Evolutionary conservation across 805 yeast genomes (phyloP).

Genomic region (Candida tibetensis): DNA sequence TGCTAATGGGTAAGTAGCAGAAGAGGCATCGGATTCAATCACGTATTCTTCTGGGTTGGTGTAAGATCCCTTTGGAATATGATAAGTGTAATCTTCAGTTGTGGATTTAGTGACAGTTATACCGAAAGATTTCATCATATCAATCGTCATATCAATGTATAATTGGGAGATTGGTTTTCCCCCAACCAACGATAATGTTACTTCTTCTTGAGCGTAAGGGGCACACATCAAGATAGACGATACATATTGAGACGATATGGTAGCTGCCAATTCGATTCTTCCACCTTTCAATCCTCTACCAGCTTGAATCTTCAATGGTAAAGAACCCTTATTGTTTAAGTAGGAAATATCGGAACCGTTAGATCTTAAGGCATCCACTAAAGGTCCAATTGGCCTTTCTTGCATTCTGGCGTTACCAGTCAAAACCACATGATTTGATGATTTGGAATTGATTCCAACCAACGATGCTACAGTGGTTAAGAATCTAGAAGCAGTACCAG

Average conservation of each 20-base stretch:
- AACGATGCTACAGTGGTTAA: slow-evolving; percentile 90
- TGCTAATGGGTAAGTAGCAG: slow-evolving; percentile 97
- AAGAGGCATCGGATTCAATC: slow-evolving; percentile 94
- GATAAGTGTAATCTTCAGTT: slow-evolving; percentile 79
- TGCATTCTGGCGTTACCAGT: slow-evolving; percentile 98
- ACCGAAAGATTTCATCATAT: slow-evolving; percentile 92
- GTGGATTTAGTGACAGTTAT: slow-evolving; percentile 65
- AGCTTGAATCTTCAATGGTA: slow-evolving; percentile 74
- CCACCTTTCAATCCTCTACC: slow-evolving; percentile 83
- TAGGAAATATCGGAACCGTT: slow-evolving; percentile 80
- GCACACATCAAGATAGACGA: slow-evolving; percentile 97
- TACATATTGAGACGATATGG: slow-evolving; percentile 95
- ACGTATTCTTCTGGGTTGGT: slow-evolving; percentile 80
- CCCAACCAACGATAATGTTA: slow-evolving; percentile 84
- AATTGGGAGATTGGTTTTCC: slow-evolving; percentile 96
- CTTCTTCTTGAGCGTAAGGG: slow-evolving; percentile 88
- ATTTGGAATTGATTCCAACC: slow-evolving; percentile 46
- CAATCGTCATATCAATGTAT: slow-evolving; percentile 95
- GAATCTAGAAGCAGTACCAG: slow-evolving; percentile 97
- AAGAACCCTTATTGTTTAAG: slow-evolving; percentile 71
- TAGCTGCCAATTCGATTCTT: slow-evolving; percentile 87
- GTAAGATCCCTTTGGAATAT: slow-evolving; percentile 82
- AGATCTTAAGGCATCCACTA: slow-evolving; percentile 81
- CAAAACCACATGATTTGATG: slow-evolving; percentile 51
- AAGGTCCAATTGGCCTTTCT: slow-evolving; percentile 94